A percentile compares a stretch with the other conserved stretches of the same genome.
These are phyloP conservation scores for Aspergillus neoniger DNA, from an alignment of 2,329 filamentous ascomycete species.

Conservation along the genomic window DNA sequence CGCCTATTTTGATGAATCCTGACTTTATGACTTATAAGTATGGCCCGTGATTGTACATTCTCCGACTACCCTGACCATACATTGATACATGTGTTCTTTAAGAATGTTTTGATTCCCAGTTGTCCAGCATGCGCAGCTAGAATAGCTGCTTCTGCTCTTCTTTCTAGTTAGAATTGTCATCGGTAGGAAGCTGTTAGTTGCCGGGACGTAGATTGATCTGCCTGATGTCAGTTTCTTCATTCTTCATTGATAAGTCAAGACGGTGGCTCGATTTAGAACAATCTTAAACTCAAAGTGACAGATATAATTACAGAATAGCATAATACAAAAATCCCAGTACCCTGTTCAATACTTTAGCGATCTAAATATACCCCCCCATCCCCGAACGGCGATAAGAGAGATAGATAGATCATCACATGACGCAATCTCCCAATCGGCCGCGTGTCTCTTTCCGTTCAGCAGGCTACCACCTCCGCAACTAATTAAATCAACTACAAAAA, in stretches of 20 bases:
- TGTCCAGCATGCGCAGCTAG: not conserved
- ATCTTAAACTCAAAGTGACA: not conserved
- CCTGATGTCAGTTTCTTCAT: not conserved
- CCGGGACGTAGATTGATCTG: not conserved
- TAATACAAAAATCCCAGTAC: not conserved
- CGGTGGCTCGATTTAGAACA: not conserved
- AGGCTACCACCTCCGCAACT: no score
- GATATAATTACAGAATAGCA: not conserved
- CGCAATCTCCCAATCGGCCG: not conserved
- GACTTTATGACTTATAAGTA: conserved; percentile 10
- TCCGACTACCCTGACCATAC: conserved; percentile 7
- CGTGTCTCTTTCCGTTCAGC: not conserved
- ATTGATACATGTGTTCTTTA: not conserved
- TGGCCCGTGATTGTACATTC: conserved; percentile 10
- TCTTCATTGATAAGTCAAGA: not conserved
- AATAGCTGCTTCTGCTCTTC: not conserved
- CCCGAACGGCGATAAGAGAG: not conserved
- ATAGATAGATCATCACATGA: conserved; percentile 1
- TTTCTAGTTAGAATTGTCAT: conserved; percentile 8
- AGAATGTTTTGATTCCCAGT: not conserved
- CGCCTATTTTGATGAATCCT: conserved; percentile 9
- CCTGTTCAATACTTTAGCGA: no score
- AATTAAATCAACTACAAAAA: no score
- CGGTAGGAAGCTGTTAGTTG: not conserved
- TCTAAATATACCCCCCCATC: not conserved